Evolutionary conservation across 768 basidiomycete species (phyloP), one percentile per base, ranked within the genome.

Genomic region (Leccinum arenicola): DNA sequence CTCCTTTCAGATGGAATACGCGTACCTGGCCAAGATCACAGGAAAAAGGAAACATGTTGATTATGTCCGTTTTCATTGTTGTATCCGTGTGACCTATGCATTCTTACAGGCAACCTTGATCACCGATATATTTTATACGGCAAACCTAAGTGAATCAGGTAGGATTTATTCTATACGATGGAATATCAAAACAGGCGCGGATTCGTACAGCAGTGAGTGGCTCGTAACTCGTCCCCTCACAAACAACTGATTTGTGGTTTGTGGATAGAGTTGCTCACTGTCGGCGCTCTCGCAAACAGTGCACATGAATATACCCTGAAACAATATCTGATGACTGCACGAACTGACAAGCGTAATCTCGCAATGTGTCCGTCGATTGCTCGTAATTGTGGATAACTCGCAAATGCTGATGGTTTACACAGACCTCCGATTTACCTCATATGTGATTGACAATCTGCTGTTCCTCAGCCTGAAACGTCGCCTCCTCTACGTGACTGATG

Each of bases 1-100:
- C 0, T 89, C 83, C 49, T 77, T 87, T 55, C 91, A 95, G 68
- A 70, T 95, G 54, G 94, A 95, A 73, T 90, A 94, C 67, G 83
- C 88, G 57, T 94, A 94, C 64, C 80, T 95, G 4, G 89, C 88
- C 4, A 86, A 91, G 64, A 70, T 87, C 25, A 93, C 91, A 0
- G 88, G 88, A 0, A 86, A 88, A 64, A 80, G 81, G 55, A 79
- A 81, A 47, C 85, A 87, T 27, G 25, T 27, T 27, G 27, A 27
- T 27, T 1, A 27, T 27, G 27, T 27, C 7, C 1, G 27, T 27
- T 27, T 27, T 8, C 27, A 27, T 27, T 27, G 27, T 27, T 27
- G 27, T 27, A 8, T 27, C 27, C 8, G 27, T 25, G 23, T 25
- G 23, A 25, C 23, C 3, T 25, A 25, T 25, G 23, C 23, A 25